Evolutionary conservation across 2,329 filamentous ascomycete species (phyloP).

Genomic region (Elsinoe ampelina): DNA sequence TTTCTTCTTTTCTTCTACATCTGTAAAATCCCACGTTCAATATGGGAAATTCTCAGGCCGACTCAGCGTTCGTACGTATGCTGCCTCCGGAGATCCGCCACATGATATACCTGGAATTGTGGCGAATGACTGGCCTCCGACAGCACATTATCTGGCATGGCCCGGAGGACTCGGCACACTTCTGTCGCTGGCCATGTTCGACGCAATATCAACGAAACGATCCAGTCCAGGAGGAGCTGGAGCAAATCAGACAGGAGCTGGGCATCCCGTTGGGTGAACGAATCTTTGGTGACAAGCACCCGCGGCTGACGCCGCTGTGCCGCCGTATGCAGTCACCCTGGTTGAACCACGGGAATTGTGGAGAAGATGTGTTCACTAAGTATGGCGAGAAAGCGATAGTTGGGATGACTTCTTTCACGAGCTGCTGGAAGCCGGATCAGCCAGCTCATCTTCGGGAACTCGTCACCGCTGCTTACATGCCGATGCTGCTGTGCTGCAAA

Average conservation of each 20-base stretch:
- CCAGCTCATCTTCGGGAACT: too few species aligned
- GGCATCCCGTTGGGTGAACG: background rate
- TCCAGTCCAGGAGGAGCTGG: background rate
- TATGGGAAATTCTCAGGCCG: too few species aligned
- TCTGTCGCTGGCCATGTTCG: background rate
- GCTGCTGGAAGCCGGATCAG: too few species aligned
- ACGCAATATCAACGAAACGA: background rate
- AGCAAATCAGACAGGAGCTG: background rate
- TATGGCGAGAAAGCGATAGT: too few species aligned
- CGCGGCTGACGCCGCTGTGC: background rate
- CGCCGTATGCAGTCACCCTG: background rate
- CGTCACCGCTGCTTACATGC: background rate
- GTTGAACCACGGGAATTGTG: background rate
- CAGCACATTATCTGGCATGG: background rate
- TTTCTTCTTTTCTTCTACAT: too few species aligned
- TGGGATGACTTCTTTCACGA: too few species aligned
- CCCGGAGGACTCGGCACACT: background rate
- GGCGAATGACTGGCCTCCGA: background rate
- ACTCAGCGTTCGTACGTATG: background rate
- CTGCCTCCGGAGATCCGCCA: background rate
- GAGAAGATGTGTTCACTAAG: background rate
- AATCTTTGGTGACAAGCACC: too few species aligned
- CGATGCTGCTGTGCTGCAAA: background rate
- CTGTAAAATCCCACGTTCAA: too few species aligned
- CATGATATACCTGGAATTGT: background rate